phyloP scores from a whole-genome alignment of 345 rosid species.

The Ricinus communis region DNA sequence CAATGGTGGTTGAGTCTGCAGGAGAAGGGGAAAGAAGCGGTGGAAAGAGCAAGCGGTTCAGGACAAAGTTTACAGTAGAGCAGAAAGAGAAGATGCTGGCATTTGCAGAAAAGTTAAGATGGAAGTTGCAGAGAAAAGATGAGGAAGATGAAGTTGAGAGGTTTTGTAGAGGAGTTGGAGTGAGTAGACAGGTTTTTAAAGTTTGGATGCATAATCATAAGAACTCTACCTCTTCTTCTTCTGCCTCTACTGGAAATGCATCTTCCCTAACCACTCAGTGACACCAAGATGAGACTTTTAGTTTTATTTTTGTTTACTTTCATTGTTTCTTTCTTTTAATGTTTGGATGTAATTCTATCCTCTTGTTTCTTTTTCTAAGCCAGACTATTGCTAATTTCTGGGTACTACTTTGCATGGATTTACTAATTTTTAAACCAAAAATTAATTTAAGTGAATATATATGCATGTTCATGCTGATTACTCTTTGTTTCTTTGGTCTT shows the following conservation, averaged over 20 bases:
- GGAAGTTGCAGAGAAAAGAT: slow-evolving; percentile 58
- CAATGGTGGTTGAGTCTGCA: slow-evolving; percentile 14
- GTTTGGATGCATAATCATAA: slow-evolving; percentile 82
- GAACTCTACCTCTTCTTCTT: slow-evolving; percentile 40
- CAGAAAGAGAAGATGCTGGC: slow-evolving; percentile 62
- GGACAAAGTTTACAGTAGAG: slow-evolving; percentile 63
- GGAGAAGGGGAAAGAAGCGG: slow-evolving; percentile 21
- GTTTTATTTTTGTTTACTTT: too few species aligned
- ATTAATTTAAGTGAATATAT: too few species aligned
- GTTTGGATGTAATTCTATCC: too few species aligned
- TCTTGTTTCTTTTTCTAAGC: too few species aligned
- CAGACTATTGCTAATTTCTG: too few species aligned
- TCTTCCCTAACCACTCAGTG: slow-evolving; percentile 52
- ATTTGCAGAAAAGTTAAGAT: slow-evolving; percentile 63
- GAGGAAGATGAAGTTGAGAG: slow-evolving; percentile 56
- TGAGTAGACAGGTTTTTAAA: slow-evolving; percentile 60
- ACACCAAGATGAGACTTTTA: neutral
- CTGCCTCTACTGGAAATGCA: slow-evolving; percentile 44
- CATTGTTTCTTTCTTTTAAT: too few species aligned
- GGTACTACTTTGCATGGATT: too few species aligned
- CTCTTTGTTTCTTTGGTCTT: too few species aligned
- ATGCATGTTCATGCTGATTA: too few species aligned
- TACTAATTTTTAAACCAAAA: too few species aligned
- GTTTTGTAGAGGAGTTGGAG: slow-evolving; percentile 54
- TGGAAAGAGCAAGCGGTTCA: slow-evolving; percentile 42